Evolutionary conservation across 1,284 basidiomycete species (phyloP).

Genomic region (Anthracocystis panici-leucophaei): DNA sequence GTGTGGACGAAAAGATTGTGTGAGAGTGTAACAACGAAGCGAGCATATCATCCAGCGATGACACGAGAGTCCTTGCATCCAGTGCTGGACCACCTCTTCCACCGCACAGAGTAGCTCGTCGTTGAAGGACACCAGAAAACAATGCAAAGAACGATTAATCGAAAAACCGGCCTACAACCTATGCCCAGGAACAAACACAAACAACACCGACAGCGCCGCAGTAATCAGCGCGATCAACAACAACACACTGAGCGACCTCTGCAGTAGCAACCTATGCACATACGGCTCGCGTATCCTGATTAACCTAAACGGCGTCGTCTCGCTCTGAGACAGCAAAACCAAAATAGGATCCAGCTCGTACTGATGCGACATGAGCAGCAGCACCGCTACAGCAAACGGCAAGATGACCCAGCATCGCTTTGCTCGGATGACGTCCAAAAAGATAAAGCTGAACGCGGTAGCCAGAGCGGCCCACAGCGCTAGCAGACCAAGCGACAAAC

Average conservation of each 20-base stretch:
- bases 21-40: neutral
- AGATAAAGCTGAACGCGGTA: slow-evolving; percentile 88
- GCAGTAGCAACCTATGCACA: slow-evolving; percentile 86
- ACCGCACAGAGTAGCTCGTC: neutral
- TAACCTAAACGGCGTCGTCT: slow-evolving; percentile 83
- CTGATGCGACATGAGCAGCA: slow-evolving; percentile 91
- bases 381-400: slow-evolving; percentile 88
- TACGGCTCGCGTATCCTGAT: slow-evolving; percentile 90
- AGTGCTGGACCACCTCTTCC: neutral
- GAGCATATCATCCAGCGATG: neutral
- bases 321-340: slow-evolving; percentile 70
- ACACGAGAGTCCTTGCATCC: neutral
- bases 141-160: no score
- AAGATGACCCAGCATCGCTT: slow-evolving; percentile 96
- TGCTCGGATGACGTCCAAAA: slow-evolving; percentile 89
- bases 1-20: slow-evolving; percentile 9
- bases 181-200: slow-evolving; percentile 92
- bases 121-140: no score
- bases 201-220: slow-evolving; percentile 83
- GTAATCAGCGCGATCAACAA: slow-evolving; percentile 78
- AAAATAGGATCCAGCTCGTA: slow-evolving; percentile 93
- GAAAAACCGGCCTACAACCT: no score
- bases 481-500: slow-evolving; percentile 80
- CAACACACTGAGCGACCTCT: slow-evolving; percentile 84
- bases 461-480: slow-evolving; percentile 92